A percentile compares a stretch with the other conserved stretches of the same genome.
Conservation (phyloP, 768 basidiomycete species). For the Russula ochroleuca region DNA sequence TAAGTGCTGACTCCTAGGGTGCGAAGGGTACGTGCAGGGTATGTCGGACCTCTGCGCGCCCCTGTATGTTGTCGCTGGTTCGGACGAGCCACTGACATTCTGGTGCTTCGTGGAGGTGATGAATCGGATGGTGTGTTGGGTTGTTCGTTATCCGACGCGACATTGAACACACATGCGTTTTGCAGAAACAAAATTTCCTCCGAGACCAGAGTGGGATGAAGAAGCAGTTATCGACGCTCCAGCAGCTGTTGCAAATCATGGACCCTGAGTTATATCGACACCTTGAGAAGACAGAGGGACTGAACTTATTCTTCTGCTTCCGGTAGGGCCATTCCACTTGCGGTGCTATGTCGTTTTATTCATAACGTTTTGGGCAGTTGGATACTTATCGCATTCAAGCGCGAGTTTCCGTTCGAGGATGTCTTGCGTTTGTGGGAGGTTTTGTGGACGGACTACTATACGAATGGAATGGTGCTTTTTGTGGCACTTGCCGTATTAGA, state of each 20-base stretch:
- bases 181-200: constrained; percentile 88
- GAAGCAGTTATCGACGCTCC: constrained; percentile 82
- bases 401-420: constrained; percentile 91
- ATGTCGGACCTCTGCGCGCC: constrained; percentile 97
- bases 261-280: constrained; percentile 94
- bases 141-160: not conserved
- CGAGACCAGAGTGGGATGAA: constrained; percentile 99
- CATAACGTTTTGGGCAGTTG: constrained; percentile 47
- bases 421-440: constrained; percentile 92
- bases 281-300: constrained; percentile 78
- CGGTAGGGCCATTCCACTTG: constrained; percentile 47
- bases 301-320: constrained; percentile 98
- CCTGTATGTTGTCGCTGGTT: constrained; percentile 85
- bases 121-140: constrained; percentile 77
- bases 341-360: not conserved
- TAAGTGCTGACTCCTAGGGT: constrained; percentile 27
- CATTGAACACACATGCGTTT: constrained; percentile 1
- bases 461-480: constrained; percentile 84
- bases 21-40: constrained; percentile 89
- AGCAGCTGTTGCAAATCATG: constrained; percentile 88
- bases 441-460: constrained; percentile 89
- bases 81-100: constrained; percentile 86
- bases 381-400: constrained; percentile 92
- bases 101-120: constrained; percentile 96
- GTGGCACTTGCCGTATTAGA: constrained; percentile 92